Conservation (phyloP, 179 eudicot genomes). For the Carnegiea gigantea region DNA sequence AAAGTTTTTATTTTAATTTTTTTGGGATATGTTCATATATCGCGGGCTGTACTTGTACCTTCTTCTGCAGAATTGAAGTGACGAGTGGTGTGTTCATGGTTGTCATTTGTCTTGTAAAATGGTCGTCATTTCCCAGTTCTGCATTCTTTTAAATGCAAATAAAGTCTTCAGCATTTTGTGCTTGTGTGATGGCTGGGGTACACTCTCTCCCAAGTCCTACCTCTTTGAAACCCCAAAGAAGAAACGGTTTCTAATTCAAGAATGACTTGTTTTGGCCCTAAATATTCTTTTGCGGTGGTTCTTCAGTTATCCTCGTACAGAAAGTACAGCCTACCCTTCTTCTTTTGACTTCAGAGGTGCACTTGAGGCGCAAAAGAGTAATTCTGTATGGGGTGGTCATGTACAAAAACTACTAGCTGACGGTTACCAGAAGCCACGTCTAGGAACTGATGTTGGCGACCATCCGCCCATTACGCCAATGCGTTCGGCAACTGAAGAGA, state of each 20-base stretch:
- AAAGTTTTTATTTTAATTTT: background rate
- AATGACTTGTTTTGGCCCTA: slow-evolving; percentile 3
- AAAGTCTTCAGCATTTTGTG: background rate
- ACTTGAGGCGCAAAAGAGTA: slow-evolving; percentile 55
- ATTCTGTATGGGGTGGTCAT: slow-evolving; percentile 69
- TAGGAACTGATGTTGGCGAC: slow-evolving; percentile 90
- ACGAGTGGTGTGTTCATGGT: background rate
- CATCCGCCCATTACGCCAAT: slow-evolving; percentile 98
- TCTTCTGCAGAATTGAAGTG: background rate
- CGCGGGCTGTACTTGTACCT: background rate
- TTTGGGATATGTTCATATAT: too few relatives aligned
- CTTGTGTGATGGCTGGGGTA: background rate
- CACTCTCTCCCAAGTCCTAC: background rate
- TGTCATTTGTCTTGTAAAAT: background rate
- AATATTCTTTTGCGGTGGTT: slow-evolving; percentile 16
- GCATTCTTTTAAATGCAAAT: background rate
- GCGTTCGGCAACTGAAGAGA: slow-evolving; percentile 82
- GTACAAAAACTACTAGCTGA: slow-evolving; percentile 51
- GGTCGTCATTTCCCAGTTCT: background rate
- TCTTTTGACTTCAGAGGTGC: slow-evolving; percentile 82
- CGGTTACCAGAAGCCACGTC: slow-evolving; percentile 71
- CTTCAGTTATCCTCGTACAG: slow-evolving; percentile 92
- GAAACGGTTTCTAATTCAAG: background rate
- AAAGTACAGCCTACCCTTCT: slow-evolving; percentile 94
- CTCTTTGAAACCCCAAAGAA: background rate